Evolutionary conservation across 306 rosid genomes (phyloP), one percentile per base, ranked within the genome.

Genomic region (cucumber (Cucumis sativus)): DNA sequence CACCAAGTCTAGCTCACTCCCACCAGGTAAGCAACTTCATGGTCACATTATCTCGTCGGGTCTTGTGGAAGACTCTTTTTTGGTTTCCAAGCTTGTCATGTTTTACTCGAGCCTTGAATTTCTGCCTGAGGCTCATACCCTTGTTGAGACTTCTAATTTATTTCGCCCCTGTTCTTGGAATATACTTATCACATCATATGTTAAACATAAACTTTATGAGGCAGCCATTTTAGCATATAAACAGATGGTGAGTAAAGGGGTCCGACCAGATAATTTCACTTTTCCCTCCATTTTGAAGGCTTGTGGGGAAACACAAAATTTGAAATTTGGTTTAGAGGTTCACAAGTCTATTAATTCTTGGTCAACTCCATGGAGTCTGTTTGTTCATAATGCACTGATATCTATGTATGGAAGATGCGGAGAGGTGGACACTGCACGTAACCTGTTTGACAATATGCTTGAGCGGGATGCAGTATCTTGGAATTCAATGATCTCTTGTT

Each of bases 201-300:
- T 89, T 76, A 92, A 70, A 80, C 84, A 88, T 79, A 85, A 86
- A 51, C 71, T 83, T 21, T 83, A 84, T 73, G 84, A 67, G 21
- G 84, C 88, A 57, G 97, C 93, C 73, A 83, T 95, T 55, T 78
- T 64, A 58, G 83, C 84, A 8, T 95, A 90, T 79, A 89, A 87
- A 84, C 82, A 78, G 66, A 95, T 92, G 98, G 76, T 89, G 80
- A 73, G 25, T 35, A 89, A 57, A 86, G 78, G 85, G 59, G 71
- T 90, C 77, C 25, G 80, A 78, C 92, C 97, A 1, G 97, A 95
- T 87, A 83, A 87, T 66, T 95, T 83, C 83, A 95, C 98, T 49
- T 92, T 89, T 75, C 96, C 97, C 3, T 71, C 89, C 77, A 89
- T 92, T 56, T 88, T 95, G 40, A 95, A 92, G 88, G 98, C 97